Base-by-base conservation (phyloP, 192 early-diverging fungal genomes). In the Phycomyces nitens region DNA sequence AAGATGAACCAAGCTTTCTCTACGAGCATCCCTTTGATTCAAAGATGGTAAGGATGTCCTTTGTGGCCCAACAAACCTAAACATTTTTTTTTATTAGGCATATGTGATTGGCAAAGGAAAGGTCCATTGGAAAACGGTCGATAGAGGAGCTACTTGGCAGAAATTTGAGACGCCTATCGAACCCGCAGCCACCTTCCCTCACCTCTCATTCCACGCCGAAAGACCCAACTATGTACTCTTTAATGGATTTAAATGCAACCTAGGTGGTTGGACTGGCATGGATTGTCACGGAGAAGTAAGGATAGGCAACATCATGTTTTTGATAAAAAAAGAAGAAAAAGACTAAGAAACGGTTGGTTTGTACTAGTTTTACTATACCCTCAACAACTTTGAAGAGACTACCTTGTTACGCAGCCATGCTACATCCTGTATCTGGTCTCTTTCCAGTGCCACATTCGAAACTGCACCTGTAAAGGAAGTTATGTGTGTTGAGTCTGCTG, bases 361-460 rank as follows among this genome's bases (percentile, higher is more conserved):
- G 22, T 50, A n/a, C n/a, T n/a, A 83, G 82, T 72, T 72, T 12
- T 87, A 74, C 39, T 92, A 87, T 62, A 86, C 90, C 1, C 64
- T 71, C 23, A 86, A 93, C 62, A 84, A 81, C 23, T 94, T 96
- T 74, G 76, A 69, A 1, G 65, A 83, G 41, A 58, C 3, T 64
- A 77, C 79, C 8, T 73, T 80, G 51, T 71, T 94, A 42, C 79
- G 84, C 27, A 53, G 65, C 9, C 78, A 86, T 26, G 82, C 82
- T 4, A 62, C 80, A 26, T 84, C 85, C 62, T 95, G 93, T 64
- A 67, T 86, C 41, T 95, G 90, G 90, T 85, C 84, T 20, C 67
- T 76, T 5, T 86, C 87, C 14, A 87, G 83, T 10, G 59, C 68
- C 20, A 69, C 81, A 50, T 88, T 91, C 68, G 66, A 82, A 61